Evolutionary conservation across 495 filamentous ascomycete genomes (phyloP), one percentile per base, ranked within the genome.

Genomic region (Lindgomyces ingoldianus): DNA sequence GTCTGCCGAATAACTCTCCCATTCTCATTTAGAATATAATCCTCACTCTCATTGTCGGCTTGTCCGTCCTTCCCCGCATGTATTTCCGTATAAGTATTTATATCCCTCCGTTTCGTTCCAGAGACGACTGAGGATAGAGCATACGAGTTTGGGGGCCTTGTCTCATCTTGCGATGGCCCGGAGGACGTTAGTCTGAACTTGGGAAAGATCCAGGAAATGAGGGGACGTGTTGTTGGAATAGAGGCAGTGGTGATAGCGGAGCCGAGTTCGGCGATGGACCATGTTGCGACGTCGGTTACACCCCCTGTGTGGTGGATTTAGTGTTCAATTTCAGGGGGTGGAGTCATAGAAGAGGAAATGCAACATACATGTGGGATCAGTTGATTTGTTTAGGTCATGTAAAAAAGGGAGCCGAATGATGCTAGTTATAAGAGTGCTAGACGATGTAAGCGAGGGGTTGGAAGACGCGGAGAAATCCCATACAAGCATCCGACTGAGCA

Each of bases 211-310:
- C 21, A 53, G 4, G 49, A 24, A 12, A 53, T 29, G 11, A 53
- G 26, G 4, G 49, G 49, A 19, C 49, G 49, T 4, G 21, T 24
- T 11, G 25, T 16, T 24, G 49, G 49, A 12, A 53, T 29, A 12
- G 8, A 53, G 14, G 49, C 9, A 19, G 49, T 53, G 19, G 49
- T 53, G 8, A 53, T 53, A 10, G 49, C 49, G 19, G 19, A 26
- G 24, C 49, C 49, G 6, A 53, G 18, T 53, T 53, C 49, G 49
- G 49, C 49, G 9, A 53, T 53, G 26, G 49, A 53, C 49, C 49
- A 53, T 16, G 49, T 53, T 29, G 49, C 25, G 24, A 53, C 19
- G 19, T 53, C 49, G 8, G 21, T 22, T 10, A 53, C 26, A 11
- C 21, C 49, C 49, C 49, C 36, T 41, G 16, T 16, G 36, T 41